Evolutionary conservation across 305 asterid genomes (phyloP).

Genomic region (Petunia hybrid): DNA sequence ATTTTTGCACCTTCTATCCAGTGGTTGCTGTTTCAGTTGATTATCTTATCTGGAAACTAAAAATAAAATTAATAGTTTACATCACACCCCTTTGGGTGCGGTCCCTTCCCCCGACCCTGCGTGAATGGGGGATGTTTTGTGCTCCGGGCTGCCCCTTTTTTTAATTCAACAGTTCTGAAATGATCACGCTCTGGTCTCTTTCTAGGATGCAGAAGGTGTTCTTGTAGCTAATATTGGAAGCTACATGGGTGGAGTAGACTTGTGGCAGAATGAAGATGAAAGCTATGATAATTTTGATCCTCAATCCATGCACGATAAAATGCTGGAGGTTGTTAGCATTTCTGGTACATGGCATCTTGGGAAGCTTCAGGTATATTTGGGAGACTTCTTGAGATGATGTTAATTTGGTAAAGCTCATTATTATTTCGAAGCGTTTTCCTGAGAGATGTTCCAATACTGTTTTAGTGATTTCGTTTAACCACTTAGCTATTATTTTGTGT

Average conservation of each 20-base stretch:
- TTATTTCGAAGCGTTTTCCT: neutral
- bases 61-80: neutral
- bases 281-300: slow-evolving; percentile 85
- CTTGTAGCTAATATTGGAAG: slow-evolving; percentile 93
- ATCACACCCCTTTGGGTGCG: too few relatives aligned
- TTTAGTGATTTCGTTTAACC: neutral
- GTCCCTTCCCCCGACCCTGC: too few relatives aligned
- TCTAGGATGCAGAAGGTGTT: slow-evolving; percentile 91
- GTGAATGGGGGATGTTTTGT: too few relatives aligned
- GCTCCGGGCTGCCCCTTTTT: too few relatives aligned
- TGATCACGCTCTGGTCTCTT: neutral
- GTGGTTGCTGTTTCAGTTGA: neutral
- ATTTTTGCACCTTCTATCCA: neutral
- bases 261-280: slow-evolving; percentile 98
- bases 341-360: slow-evolving; percentile 98
- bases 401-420: neutral
- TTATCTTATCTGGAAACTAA: slow-evolving; percentile 15
- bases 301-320: slow-evolving; percentile 94
- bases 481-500: slow-evolving; percentile 2
- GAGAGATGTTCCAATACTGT: slow-evolving; percentile 2
- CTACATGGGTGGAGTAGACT: slow-evolving; percentile 98
- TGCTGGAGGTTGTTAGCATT: slow-evolving; percentile 93
- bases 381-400: neutral
- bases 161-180: neutral
- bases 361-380: slow-evolving; percentile 75